Base-by-base conservation (phyloP, 768 basidiomycete genomes). In the Favolaschia claudopus region DNA sequence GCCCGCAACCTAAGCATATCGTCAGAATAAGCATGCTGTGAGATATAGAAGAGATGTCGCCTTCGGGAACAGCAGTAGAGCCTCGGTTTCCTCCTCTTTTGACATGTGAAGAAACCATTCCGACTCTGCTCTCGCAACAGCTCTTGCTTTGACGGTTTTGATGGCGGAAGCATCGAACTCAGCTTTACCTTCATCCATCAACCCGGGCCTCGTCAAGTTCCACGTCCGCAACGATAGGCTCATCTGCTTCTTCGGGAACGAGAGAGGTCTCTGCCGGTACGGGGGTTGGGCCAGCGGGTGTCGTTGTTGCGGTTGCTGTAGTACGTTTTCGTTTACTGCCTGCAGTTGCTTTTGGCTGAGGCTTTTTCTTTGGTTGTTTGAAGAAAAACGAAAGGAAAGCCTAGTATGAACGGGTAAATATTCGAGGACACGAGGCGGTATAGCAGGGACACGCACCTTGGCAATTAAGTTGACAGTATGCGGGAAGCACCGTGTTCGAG, bases 401-500 rank as follows among this genome's bases (percentile, higher is more conserved):
- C 69, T 71, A 38, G 12, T 22, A 28, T 38, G n/a, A 60, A 50
- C 20, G 24, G 38, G 44, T 57, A 51, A 63, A 27, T 15, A 49
- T 47, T 14, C 45, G 33, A 13, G 37, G 6, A n/a, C 25, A 33
- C 24, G 51, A 10, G 1, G 19, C 5, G 32, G 17, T 7, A 34
- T 19, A 32, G 10, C 43, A 24, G 44, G n/a, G 42, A 50, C n/a
- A 64, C 54, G 13, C 51, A 73, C 74, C 66, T 76, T 74, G 12
- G 71, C 73, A 55, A 74, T 66, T 4, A 77, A 59, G 60, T 76
- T 74, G 10, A 75, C 19, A 38, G 70, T 72, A 42, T 76, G 74
- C 13, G 69, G 67, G n/a, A 73, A 59, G 59, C 75, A 77, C 3
- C 66, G 57, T 4, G 61, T 49, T 12, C 65, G 60, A 1, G 52